A percentile compares a stretch with the other conserved stretches of the same genome.
Conservation (phyloP, 1,284 basidiomycete species). For the Ganoderma lingzhi region DNA sequence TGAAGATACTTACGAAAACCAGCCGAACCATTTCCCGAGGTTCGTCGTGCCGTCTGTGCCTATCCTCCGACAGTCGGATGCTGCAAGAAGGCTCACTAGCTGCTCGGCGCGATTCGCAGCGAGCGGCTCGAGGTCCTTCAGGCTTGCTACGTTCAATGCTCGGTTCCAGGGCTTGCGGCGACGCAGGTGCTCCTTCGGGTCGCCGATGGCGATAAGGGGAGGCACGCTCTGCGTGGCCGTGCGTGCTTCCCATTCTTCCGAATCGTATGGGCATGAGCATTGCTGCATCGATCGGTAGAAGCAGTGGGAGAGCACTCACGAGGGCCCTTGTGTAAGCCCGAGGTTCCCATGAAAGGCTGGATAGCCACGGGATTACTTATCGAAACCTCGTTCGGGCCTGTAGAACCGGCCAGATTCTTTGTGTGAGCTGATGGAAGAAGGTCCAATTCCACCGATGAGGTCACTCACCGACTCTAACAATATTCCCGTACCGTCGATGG, state of each 20-base stretch:
- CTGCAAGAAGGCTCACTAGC: constrained; percentile 34
- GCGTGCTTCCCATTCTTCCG: constrained; percentile 30
- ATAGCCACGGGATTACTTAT: constrained; percentile 53
- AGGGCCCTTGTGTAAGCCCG: constrained; percentile 59
- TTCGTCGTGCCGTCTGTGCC: constrained; percentile 25
- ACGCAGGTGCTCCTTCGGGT: constrained; percentile 36
- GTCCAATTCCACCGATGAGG: constrained; percentile 7
- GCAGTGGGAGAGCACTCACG: constrained; percentile 46
- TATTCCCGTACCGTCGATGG: constrained; percentile 36
- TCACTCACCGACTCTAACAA: constrained; percentile 46
- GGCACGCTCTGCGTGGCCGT: constrained; percentile 30
- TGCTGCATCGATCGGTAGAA: constrained; percentile 12
- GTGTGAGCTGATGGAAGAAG: neutral
- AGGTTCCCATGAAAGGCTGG: constrained; percentile 52
- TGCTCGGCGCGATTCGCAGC: constrained; percentile 36
- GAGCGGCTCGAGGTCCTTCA: constrained; percentile 37
- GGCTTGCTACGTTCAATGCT: constrained; percentile 37
- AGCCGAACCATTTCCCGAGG: constrained; percentile 36
- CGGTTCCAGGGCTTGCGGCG: constrained; percentile 41
- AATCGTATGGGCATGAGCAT: constrained; percentile 18
- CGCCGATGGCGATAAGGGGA: constrained; percentile 32
- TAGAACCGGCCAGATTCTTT: constrained; percentile 15
- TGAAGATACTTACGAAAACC: constrained; percentile 36
- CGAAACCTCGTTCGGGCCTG: constrained; percentile 66
- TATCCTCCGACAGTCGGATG: constrained; percentile 21